These are phyloP conservation scores for Hsuehochloa calcarea DNA, from an alignment of 176 grass and related monocot genomes.

Conservation along the genomic window DNA sequence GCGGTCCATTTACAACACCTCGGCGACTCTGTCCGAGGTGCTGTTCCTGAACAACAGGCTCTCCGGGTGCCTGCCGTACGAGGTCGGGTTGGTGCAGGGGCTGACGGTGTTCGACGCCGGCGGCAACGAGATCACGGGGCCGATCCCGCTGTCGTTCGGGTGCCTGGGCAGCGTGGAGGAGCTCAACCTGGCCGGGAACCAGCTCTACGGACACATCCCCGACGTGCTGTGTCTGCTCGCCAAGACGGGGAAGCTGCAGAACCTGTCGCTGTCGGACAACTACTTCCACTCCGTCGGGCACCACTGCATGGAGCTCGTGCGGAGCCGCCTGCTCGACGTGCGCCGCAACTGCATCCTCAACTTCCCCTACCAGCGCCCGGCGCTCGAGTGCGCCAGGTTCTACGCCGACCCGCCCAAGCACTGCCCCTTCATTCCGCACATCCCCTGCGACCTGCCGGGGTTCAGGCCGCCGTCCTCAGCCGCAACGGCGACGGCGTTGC, in stretches of 20 bases:
- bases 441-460: conserved; percentile 57
- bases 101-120: conserved; percentile 68
- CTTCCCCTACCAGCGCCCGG: conserved; percentile 57
- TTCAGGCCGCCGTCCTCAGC: neutral
- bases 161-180: conserved; percentile 56
- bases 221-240: conserved; percentile 67
- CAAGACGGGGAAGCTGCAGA: conserved; percentile 50
- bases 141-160: conserved; percentile 75
- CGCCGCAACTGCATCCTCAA: conserved; percentile 64
- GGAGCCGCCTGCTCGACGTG: conserved; percentile 60
- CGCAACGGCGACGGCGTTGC: neutral
- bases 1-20: conserved; percentile 54
- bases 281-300: conserved; percentile 67
- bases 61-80: conserved; percentile 74
- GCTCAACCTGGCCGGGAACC: conserved; percentile 67
- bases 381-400: conserved; percentile 58
- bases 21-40: conserved; percentile 51
- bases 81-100: conserved; percentile 58
- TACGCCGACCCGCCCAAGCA: conserved; percentile 41
- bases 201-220: conserved; percentile 67
- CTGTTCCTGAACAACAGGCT: conserved; percentile 82
- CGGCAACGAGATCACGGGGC: conserved; percentile 53
- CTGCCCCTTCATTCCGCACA: conserved; percentile 63
- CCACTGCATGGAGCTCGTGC: conserved; percentile 51
- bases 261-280: conserved; percentile 73